phyloP scores from a whole-genome alignment of 257 asterid genomes.

The Nicotiana benthamiana region DNA sequence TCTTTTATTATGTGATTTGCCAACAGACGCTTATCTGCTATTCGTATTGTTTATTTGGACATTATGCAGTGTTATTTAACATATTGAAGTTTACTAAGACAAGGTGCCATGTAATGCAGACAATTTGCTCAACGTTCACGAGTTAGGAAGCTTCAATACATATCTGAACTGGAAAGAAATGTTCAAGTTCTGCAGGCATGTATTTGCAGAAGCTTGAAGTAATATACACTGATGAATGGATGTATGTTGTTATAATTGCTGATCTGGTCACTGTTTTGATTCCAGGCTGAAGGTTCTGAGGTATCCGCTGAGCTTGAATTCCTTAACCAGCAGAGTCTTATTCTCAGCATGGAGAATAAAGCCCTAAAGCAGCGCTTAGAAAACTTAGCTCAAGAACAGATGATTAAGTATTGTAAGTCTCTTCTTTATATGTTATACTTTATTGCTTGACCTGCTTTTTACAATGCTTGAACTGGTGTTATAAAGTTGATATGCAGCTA shows the following conservation, averaged over 20 bases:
- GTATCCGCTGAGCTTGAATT: slow-evolving; percentile 85
- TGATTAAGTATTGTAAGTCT: slow-evolving; percentile 68
- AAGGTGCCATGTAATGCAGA: slow-evolving; percentile 42
- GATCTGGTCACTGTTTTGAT: slow-evolving; percentile 11
- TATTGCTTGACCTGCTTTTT: background rate
- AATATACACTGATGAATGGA: background rate
- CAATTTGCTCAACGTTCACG: slow-evolving; percentile 97
- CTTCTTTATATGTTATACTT: background rate
- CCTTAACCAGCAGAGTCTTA: slow-evolving; percentile 74
- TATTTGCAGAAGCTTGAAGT: slow-evolving; percentile 11
- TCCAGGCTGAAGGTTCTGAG: slow-evolving; percentile 79
- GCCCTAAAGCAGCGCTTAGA: slow-evolving; percentile 82
- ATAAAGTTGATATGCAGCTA: background rate
- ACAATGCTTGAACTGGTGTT: background rate
- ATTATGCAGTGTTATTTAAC: background rate
- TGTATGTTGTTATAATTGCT: slow-evolving; percentile 10
- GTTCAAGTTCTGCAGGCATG: slow-evolving; percentile 82
- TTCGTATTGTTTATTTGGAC: background rate
- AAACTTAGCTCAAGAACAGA: slow-evolving; percentile 76
- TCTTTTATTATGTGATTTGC: background rate
- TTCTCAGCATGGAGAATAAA: slow-evolving; percentile 84
- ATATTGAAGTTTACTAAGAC: background rate
- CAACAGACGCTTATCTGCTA: background rate
- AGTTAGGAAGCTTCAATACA: slow-evolving; percentile 87
- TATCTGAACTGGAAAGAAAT: slow-evolving; percentile 84